Evolutionary conservation across 129 eudicot species (phyloP).

Genomic region (Helianthus annuus): DNA sequence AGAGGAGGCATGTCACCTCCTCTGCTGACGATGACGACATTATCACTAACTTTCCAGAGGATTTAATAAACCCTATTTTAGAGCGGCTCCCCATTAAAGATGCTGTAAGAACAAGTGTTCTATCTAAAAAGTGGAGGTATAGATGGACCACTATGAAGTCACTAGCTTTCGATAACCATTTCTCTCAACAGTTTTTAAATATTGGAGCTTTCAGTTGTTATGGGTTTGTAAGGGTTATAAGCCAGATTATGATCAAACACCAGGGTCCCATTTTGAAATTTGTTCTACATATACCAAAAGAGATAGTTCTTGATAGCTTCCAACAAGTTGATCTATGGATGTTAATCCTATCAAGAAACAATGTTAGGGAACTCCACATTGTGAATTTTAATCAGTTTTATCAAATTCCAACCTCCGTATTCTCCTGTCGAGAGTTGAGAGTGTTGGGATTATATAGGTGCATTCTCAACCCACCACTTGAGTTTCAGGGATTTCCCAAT

Average conservation of each 20-base stretch:
- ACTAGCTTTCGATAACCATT: background rate
- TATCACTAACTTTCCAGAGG: constrained; percentile 13
- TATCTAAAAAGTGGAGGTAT: constrained; percentile 25
- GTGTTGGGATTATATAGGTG: background rate
- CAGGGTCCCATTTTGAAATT: background rate
- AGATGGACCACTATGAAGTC: constrained; percentile 14
- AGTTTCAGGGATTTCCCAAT: constrained; percentile 18
- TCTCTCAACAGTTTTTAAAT: background rate
- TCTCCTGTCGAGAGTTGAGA: constrained; percentile 14
- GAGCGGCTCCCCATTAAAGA: constrained; percentile 20
- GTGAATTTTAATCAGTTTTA: background rate
- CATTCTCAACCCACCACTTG: background rate
- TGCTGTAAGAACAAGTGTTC: constrained; percentile 15
- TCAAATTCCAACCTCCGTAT: constrained; percentile 1
- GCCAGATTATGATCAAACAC: background rate
- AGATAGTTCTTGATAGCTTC: constrained; percentile 6
- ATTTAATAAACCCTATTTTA: constrained; percentile 9
- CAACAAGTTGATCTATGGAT: constrained; percentile 34
- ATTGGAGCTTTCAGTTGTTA: background rate
- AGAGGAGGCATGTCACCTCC: background rate
- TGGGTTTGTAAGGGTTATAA: constrained; percentile 3
- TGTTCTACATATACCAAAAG: constrained; percentile 11
- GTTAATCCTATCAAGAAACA: constrained; percentile 15
- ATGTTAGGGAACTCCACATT: background rate
- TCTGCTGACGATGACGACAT: background rate